Percentiles rank a stretch among this genome's conserved stretches.
Conservation (phyloP, 2,329 filamentous ascomycete genomes). For the Claviceps maximensis region DNA sequence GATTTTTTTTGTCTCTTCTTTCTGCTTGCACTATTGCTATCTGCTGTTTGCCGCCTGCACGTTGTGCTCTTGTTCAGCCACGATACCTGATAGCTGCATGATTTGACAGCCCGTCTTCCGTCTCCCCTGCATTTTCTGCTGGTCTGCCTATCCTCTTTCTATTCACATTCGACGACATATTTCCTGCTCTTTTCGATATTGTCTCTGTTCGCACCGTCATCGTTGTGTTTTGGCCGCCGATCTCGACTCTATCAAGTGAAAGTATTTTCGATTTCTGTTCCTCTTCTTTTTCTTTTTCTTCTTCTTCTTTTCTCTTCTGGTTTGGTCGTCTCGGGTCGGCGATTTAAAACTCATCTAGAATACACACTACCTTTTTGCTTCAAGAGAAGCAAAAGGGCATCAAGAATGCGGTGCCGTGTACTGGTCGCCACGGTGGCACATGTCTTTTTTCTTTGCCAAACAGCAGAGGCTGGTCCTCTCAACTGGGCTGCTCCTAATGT, state of each 20-base stretch:
- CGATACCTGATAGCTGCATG: background rate
- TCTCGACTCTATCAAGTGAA: background rate
- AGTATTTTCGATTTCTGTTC: background rate
- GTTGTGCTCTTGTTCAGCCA: slow-evolving; percentile 1
- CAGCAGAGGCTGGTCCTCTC: slow-evolving; percentile 22
- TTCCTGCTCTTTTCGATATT: background rate
- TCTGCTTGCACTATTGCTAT: background rate
- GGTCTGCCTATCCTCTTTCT: background rate
- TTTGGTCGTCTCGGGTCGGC: background rate
- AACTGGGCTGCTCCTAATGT: slow-evolving; percentile 18
- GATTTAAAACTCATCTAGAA: background rate
- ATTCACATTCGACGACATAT: background rate
- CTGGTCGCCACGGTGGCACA: slow-evolving; percentile 12
- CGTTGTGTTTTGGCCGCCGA: background rate
- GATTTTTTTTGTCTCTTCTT: too few relatives aligned
- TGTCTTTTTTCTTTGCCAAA: slow-evolving; percentile 17
- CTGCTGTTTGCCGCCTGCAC: background rate
- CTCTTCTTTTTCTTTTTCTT: background rate
- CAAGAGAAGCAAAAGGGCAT: background rate
- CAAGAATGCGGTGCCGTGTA: slow-evolving; percentile 3
- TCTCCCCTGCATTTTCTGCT: too few relatives aligned
- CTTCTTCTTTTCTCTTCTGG: background rate
- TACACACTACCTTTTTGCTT: background rate
- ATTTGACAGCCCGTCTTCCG: background rate
- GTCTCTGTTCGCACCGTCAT: background rate